Base-by-base conservation (phyloP, 352 stramenopile genomes). In the Globisporangium splendens region DNA sequence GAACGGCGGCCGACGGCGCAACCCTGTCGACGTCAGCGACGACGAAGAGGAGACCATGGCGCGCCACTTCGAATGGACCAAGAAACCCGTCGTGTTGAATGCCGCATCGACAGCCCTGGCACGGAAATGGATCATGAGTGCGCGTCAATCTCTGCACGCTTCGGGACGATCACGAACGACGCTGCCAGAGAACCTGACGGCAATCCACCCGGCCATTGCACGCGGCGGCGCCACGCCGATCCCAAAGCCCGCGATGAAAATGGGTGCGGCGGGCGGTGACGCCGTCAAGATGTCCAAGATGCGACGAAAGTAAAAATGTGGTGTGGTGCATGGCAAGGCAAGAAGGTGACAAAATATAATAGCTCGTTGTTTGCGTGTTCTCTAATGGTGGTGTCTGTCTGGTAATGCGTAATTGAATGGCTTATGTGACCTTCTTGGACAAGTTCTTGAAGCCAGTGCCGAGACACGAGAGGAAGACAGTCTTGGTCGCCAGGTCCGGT, bases 361-460 rank as follows among this genome's bases (percentile, higher is more conserved):
- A 61, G 33, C 41, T 52, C 20, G 46, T 35, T 43, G 14, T 43
- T 13, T 43, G 38, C 14, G 38, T 43, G 38, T 43, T 62, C 10
- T 28, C 31, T 18, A 44, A 14, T 49, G 24, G 24, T 57, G 33
- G 15, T 51, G n/a, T 46, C 8, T 44, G 24, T 33, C 17, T 46
- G 41, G 24, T n/a, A 42, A 33, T 44, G 6, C 31, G 21, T 43
- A 17, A 17, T 13, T 57, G 47, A 13, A 39, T 15, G 13, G 38
- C 18, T 24, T 96, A 98, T 46, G 93, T 97, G 56, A 97, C 91
- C 70, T 97, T 98, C 66, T 96, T 96, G 59, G 88, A 82, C 53
- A 98, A 63, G 75, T 98, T 98, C 77, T 98, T 98, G 74, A 97
- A 98, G 33, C 95, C 95, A 17, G 86, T 88, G 59, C 95, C 95